phyloP scores from a whole-genome alignment of 768 basidiomycete genomes.

The Scleroderma bovista region DNA sequence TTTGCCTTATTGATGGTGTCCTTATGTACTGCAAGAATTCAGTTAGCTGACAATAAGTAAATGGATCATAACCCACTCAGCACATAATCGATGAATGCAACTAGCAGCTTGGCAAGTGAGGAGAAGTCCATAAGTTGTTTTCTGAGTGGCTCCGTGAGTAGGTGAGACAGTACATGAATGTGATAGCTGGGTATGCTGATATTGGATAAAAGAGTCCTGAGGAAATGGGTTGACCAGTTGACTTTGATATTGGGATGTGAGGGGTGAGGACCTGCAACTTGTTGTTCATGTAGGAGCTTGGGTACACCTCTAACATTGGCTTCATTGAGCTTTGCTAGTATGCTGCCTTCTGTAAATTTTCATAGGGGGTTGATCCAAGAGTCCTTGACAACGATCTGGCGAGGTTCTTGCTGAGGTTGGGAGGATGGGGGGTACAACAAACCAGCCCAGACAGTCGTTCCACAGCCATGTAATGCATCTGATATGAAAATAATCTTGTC shows the following conservation, averaged over 20 bases:
- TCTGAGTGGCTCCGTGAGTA: background rate
- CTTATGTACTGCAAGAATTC: background rate
- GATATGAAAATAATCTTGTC: conserved; percentile 1
- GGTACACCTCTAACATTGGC: background rate
- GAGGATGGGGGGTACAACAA: background rate
- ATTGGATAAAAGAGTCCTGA: background rate
- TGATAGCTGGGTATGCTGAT: background rate
- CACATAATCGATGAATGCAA: conserved; percentile 3
- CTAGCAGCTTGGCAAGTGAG: conserved; percentile 1
- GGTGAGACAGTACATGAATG: background rate
- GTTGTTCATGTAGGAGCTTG: background rate
- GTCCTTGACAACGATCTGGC: conserved; percentile 1
- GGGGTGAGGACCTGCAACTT: conserved; percentile 1
- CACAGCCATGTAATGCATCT: background rate
- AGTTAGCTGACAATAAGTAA: background rate
- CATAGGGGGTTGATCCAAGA: conserved; percentile 1
- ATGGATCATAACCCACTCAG: background rate
- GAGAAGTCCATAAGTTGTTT: background rate
- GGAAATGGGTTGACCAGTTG: background rate
- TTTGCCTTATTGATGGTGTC: background rate
- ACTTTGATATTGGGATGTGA: no score
- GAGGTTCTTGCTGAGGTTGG: background rate
- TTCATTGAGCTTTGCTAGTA: conserved; percentile 2
- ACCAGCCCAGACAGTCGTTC: background rate
- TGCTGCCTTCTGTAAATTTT: conserved; percentile 1